Base-by-base conservation (phyloP, 129 eudicot genomes). In the carrot (Daucus carota) region DNA sequence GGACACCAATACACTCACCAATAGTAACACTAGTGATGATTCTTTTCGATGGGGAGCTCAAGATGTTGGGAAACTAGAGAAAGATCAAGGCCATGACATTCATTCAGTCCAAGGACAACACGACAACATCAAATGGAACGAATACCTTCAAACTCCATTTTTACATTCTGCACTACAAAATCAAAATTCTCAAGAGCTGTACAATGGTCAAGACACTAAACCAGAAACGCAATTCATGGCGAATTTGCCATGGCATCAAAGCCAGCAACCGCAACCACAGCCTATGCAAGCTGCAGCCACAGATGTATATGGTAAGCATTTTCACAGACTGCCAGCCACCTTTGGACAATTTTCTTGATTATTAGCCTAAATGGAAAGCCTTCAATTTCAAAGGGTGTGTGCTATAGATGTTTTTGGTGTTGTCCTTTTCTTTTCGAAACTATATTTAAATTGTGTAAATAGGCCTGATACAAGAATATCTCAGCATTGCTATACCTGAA, bases 91-190 rank as follows among this genome's bases (percentile, higher is more conserved):
- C 14, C 81, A 80, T 18, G 47, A 38, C 45, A 77, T 76, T 38
- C 80, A 76, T 50, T 72, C 59, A 29, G 44, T 69, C 8, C 71
- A 50, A 8, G 84, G 81, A 8, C 81, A 84, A 43, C 85, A 83
- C 13, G 93, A 89, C 48, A 89, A 87, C 42, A 81, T 80, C 12
- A 91, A 87, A 73, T 91, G 97, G 97, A 82, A 83, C 5, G 97
- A 93, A 41, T 93, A 84, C 88, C 78, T 93, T 8, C 89, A 88
- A 34, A 75, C 87, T 41, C 93, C 93, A 22, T 84, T 85, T 74
- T 38, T 87, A n/a, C 67, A 90, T 36, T 83, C 80, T 47, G 34
- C 85, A 60, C 50, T 47, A 72, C 84, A 86, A 16, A 68, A 68
- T 73, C 88, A 81, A 29, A 81, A 14, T 47, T 31, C 31, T 74